Base-by-base conservation (phyloP, 139 green algal genomes). In the Closterium sp. region DNA sequence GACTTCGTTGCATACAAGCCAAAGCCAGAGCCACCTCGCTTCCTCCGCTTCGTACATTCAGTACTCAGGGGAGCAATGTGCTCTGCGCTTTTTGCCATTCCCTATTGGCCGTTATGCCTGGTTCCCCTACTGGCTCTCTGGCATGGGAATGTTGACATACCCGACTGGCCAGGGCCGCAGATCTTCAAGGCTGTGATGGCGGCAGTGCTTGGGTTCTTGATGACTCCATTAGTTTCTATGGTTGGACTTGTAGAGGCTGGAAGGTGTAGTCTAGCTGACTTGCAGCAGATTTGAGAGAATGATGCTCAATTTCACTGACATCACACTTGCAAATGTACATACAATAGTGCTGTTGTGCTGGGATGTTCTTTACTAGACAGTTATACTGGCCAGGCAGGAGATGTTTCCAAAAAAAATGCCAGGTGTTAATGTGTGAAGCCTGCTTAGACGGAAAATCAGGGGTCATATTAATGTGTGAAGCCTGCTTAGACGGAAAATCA, bases 141-240 rank as follows among this genome's bases (percentile, higher is more conserved):
- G n/a, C 85, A 30, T 87, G 85, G 28, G 9, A 31, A 31, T 7
- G 28, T 31, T 29, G 10, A 87, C n/a, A 87, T 87, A 13, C 85
- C 85, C 13, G 85, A 42, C 86, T 89, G 86, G 86, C 86, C 86
- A 28, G 30, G 29, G 29, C 86, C 86, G 1, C 29, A 89, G 86
- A 89, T 89, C 28, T 89, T 29, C 86, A 89, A 89, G 13, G 86
- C 86, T 31, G 86, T 89, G 28, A 27, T 89, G 86, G 86, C 28
- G 11, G 86, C 86, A 28, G 28, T 31, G 29, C 30, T 89, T 11
- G 86, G 86, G 21, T 28, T 89, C 29, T 38, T 42, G 9, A 38
- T 42, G 30, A 89, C 86, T 11, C 86, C 86, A 10, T n/a, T 89
- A 4, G 30, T 89, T n/a, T 28, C 86, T 28, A 27, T 42, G 29